Conservation (phyloP, 2,329 filamentous ascomycete species). For the Colletotrichum sp. region DNA sequence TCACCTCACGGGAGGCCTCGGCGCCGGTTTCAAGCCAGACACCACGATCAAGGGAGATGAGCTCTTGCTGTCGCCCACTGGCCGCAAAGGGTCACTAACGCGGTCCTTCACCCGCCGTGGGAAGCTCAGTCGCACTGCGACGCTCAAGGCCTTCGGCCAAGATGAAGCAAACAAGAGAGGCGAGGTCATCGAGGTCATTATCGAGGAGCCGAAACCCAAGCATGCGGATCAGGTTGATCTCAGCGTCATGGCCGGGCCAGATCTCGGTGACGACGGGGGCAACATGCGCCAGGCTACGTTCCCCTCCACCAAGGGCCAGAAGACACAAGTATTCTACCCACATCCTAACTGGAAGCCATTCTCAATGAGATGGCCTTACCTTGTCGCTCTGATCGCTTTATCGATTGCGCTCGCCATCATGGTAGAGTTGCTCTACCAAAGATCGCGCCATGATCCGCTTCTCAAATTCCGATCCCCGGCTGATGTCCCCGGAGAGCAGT, state of each 20-base stretch:
- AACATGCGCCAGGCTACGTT: conserved; percentile 42
- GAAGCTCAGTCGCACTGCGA: conserved; percentile 37
- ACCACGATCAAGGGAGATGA: conserved; percentile 54
- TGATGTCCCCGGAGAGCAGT: conserved; percentile 55
- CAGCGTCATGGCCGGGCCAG: conserved; percentile 54
- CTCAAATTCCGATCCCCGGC: conserved; percentile 54
- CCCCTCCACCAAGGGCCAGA: conserved; percentile 36
- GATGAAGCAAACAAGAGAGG: conserved; percentile 65
- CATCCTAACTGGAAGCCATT: conserved; percentile 72
- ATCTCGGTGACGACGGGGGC: conserved; percentile 26
- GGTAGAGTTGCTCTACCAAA: conserved; percentile 61
- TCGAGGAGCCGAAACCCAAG: conserved; percentile 37
- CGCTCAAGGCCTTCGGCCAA: conserved; percentile 57
- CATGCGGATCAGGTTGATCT: conserved; percentile 49
- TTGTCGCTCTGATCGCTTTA: conserved; percentile 56
- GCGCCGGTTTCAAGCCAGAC: conserved; percentile 55
- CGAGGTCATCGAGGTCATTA: conserved; percentile 63
- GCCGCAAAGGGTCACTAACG: conserved; percentile 39
- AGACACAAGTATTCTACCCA: conserved; percentile 61
- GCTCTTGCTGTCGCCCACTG: conserved; percentile 45
- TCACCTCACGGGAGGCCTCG: conserved; percentile 62
- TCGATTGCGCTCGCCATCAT: conserved; percentile 56
- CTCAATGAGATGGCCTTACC: conserved; percentile 67
- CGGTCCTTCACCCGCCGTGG: conserved; percentile 46
- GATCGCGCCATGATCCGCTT: conserved; percentile 48